Evolutionary conservation across 108 stramenopile genomes (phyloP).

Genomic region (Cyclotella distinguenda): DNA sequence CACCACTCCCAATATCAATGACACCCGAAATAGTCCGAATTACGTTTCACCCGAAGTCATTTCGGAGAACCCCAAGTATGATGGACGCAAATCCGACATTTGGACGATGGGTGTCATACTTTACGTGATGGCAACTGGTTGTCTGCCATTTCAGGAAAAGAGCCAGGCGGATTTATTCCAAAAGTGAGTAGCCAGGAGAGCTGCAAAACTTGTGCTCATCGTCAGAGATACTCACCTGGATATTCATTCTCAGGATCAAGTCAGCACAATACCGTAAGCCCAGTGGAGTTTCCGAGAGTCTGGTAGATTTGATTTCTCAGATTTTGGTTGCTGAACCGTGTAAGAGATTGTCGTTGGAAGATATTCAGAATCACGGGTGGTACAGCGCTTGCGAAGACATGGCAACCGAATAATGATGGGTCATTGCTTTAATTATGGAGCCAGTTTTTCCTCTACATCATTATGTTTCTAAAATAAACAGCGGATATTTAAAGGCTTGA

Average conservation of each 20-base stretch:
- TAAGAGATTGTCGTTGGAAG: constrained; percentile 33
- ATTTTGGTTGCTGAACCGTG: constrained; percentile 74
- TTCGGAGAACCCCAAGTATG: constrained; percentile 79
- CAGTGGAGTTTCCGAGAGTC: constrained; percentile 49
- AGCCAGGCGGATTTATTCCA: constrained; percentile 67
- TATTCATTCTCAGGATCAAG: no score
- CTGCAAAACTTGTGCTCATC: no score
- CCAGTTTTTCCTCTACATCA: background rate
- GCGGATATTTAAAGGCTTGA: no score
- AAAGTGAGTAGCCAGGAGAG: no score
- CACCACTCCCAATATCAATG: no score
- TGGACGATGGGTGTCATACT: constrained; percentile 72
- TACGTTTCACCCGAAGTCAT: constrained; percentile 86
- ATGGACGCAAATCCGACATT: constrained; percentile 57
- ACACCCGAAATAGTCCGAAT: constrained; percentile 82
- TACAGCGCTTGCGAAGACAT: background rate
- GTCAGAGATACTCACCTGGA: no score
- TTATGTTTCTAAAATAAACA: no score
- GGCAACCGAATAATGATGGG: background rate
- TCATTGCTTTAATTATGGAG: background rate
- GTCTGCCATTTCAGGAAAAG: constrained; percentile 80
- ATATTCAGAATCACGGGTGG: constrained; percentile 54
- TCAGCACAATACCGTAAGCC: constrained; percentile 60
- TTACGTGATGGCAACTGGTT: constrained; percentile 80
- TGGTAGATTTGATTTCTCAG: constrained; percentile 60